Evolutionary conservation across 495 filamentous ascomycete species (phyloP), one percentile per base, ranked within the genome.

Genomic region (Parmelia sp.): DNA sequence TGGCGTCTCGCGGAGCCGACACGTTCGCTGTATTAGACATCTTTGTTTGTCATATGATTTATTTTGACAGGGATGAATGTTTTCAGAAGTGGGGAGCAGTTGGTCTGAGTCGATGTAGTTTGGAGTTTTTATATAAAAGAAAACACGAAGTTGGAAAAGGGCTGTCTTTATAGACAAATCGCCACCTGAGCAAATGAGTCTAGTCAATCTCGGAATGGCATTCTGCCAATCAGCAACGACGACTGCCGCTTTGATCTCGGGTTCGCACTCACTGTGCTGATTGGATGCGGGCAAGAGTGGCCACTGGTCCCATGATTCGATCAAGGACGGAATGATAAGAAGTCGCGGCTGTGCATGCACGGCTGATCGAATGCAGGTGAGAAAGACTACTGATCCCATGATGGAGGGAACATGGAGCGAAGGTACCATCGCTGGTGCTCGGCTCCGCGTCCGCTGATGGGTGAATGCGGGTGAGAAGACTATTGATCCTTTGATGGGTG

Each of bases 61-160:
- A 14, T n/a, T 8, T 3, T 44, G 40, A 6, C 19, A 23, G 4
- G 42, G 19, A 9, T 45, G 6, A n/a, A 8, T n/a, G 10, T 8
- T 19, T 8, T 12, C 21, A 45, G 21, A 17, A 10, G 1, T 8
- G 21, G 10, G 2, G 6, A 45, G 21, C 19, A 23, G 21, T 6
- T 21, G 4, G 44, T 0, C 2, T 23, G 3, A 12, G 3, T 0
- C 0, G 12, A 0, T 12, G n/a, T n/a, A 25, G 12, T 0, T 15
- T 25, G n/a, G 12, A 47, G 44, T n/a, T 4, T n/a, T n/a, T 23
- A 45, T 23, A 45, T 4, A 45, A 45, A 8, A 12, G 10, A 47
- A 7, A 47, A 47, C 3, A 6, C 4, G 8, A 9, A 47, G 44
- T 21, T 23, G 4, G 15, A 9, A 21, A 47, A 25, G n/a, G n/a